Evolutionary conservation across 2,329 filamentous ascomycete species (phyloP).

Genomic region (Penicillium hordei): DNA sequence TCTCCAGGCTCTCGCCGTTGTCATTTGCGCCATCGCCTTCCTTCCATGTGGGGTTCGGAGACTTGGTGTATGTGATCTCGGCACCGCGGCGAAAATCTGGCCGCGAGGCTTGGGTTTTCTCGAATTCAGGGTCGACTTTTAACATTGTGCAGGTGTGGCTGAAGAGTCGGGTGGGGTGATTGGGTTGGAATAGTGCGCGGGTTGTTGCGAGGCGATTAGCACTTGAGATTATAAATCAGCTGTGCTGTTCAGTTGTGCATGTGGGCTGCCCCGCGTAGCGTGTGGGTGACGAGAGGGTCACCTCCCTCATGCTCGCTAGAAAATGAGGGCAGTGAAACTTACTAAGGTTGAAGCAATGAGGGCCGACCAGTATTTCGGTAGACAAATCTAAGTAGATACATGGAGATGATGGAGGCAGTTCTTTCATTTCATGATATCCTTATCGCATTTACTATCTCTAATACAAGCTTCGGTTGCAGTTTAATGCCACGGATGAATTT

Average conservation of each 20-base stretch:
- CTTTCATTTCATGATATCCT: background rate
- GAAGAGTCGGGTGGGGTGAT: constrained; percentile 10
- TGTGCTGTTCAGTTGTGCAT: background rate
- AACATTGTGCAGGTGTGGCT: constrained; percentile 28
- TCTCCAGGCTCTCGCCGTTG: constrained; percentile 49
- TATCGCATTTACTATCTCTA: constrained; percentile 2
- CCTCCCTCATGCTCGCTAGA: background rate
- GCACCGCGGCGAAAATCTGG: constrained; percentile 41
- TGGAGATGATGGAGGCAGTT: background rate
- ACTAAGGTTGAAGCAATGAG: constrained; percentile 3
- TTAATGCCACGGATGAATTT: background rate
- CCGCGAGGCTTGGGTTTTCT: constrained; percentile 43
- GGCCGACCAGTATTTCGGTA: background rate
- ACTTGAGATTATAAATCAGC: constrained; percentile 10
- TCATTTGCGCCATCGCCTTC: constrained; percentile 46
- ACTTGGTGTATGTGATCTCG: constrained; percentile 41
- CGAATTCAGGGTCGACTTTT: constrained; percentile 34
- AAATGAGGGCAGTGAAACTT: background rate
- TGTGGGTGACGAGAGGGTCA: background rate
- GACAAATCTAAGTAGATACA: constrained; percentile 6
- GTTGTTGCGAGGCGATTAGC: background rate
- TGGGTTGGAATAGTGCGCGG: background rate
- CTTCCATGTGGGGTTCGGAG: constrained; percentile 45
- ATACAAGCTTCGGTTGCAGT: background rate
- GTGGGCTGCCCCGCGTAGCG: constrained; percentile 2